These are phyloP conservation scores for Amaranthus hypochondriacus DNA, from an alignment of 148 eudicot genomes.

Conservation along the genomic window DNA sequence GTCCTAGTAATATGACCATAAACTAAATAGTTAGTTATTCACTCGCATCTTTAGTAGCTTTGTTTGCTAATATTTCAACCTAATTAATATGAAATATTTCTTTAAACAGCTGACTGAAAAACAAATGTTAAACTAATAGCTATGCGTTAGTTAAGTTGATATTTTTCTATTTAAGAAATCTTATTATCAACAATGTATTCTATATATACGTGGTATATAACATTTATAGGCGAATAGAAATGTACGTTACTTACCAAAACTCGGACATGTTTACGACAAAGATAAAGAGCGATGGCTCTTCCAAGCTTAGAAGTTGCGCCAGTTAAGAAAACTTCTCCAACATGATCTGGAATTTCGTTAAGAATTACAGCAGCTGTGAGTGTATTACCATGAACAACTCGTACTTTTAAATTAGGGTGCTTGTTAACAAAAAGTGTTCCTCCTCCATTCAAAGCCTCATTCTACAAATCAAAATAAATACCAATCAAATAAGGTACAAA, in stretches of 20 bases:
- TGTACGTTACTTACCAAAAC: constrained; percentile 47
- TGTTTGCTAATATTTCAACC: background rate
- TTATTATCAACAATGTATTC: no score
- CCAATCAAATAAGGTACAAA: background rate
- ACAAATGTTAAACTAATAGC: no score
- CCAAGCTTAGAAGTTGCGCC: constrained; percentile 87
- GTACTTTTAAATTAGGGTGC: constrained; percentile 62
- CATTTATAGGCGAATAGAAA: no score
- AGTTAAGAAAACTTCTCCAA: constrained; percentile 56
- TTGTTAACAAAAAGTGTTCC: constrained; percentile 69
- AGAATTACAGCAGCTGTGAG: constrained; percentile 75
- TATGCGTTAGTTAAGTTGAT: no score
- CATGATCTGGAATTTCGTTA: constrained; percentile 44
- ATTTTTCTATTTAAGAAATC: no score
- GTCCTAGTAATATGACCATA: background rate
- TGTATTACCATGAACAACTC: constrained; percentile 79
- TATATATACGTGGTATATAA: no score
- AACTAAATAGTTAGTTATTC: background rate
- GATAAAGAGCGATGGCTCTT: constrained; percentile 75
- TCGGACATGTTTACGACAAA: constrained; percentile 43
- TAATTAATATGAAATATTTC: no score
- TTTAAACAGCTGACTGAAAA: no score
- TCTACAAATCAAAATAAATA: constrained; percentile 29
- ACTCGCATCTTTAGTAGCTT: background rate
- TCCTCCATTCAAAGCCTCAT: constrained; percentile 74